These are phyloP conservation scores for Albugo laibachii DNA, from an alignment of 352 stramenopile genomes.

Conservation along the genomic window DNA sequence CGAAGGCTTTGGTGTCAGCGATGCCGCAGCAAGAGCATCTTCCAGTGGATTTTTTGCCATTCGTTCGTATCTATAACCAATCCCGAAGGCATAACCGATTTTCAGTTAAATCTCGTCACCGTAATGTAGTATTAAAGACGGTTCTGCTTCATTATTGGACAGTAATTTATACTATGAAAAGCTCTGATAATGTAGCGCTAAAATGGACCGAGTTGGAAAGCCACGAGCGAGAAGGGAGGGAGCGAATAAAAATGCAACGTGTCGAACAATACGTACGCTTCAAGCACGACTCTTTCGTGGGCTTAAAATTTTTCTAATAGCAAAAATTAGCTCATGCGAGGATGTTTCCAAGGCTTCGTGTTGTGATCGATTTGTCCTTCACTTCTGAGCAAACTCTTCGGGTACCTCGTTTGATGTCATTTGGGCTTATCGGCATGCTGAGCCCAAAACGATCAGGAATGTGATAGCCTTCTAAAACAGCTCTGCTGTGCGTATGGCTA, in stretches of 20 bases:
- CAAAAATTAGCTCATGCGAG: constrained; percentile 41
- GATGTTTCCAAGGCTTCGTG: constrained; percentile 16
- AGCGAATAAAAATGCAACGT: constrained; percentile 41
- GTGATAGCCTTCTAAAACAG: constrained; percentile 66
- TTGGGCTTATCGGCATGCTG: not conserved
- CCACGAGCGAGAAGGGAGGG: constrained; percentile 18
- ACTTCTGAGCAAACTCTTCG: constrained; percentile 18
- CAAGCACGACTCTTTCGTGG: not conserved
- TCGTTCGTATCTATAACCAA: too few relatives aligned
- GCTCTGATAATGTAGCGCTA: too few relatives aligned
- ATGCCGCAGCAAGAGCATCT: too few relatives aligned
- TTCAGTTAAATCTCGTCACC: too few relatives aligned
- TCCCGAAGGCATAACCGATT: too few relatives aligned
- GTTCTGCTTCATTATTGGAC: too few relatives aligned
- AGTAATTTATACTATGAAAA: too few relatives aligned
- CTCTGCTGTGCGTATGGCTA: constrained; percentile 55
- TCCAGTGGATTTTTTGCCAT: too few relatives aligned
- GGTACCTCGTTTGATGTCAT: constrained; percentile 11
- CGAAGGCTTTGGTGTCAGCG: too few relatives aligned
- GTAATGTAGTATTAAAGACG: too few relatives aligned
- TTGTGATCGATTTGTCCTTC: constrained; percentile 55
- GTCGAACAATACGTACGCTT: constrained; percentile 54
- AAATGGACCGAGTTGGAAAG: too few relatives aligned
- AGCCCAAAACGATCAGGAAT: constrained; percentile 16
- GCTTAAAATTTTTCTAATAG: constrained; percentile 9